Evolutionary conservation across 257 asterid genomes (phyloP), one percentile per base, ranked within the genome.

Genomic region (Ocimum tenuiflorum): DNA sequence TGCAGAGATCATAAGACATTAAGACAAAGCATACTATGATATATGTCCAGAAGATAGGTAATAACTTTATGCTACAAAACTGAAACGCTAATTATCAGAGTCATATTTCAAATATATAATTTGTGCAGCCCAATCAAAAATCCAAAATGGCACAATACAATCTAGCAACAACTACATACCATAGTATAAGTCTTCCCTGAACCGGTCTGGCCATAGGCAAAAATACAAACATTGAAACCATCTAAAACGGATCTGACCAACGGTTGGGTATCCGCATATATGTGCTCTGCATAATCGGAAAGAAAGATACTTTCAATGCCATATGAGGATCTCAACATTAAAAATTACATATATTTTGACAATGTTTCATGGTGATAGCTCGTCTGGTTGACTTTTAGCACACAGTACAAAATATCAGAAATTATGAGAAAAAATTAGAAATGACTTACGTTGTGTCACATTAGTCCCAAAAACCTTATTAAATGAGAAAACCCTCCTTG

Each of bases 171-270:
- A 23, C 22, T 38, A 48, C 76, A 15, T 87, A 91, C 97, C 97
- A 91, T 91, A 10, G 97, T 88, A 52, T 91, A 86, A 41, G 96
- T 91, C 73, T 91, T 91, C 51, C 97, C 97, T 2, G 97, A 88
- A 54, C 97, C 96, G 13, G 96, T 91, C 79, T 91, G 96, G 31
- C 97, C 97, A 9, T 91, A 91, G 0, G 97, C 97, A 71, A 91
- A 91, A 29, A 91, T 88, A 68, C 97, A 91, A 31, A 88, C 95
- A 70, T 91, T 88, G 67, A 64, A 91, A 65, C 97, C 97, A 80
- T 88, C 97, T 52, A 91, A 81, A 70, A 85, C 95, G 31, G 97
- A 85, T 80, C 96, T 80, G 75, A 91, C 79, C 75, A 91, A 67
- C 1, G 95, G 88, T 35, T 83, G 96, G 48, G 91, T 82, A 67